These are phyloP conservation scores for Endotrypanum monterogeii DNA, from an alignment of 208 protist genomes.

Conservation along the genomic window DNA sequence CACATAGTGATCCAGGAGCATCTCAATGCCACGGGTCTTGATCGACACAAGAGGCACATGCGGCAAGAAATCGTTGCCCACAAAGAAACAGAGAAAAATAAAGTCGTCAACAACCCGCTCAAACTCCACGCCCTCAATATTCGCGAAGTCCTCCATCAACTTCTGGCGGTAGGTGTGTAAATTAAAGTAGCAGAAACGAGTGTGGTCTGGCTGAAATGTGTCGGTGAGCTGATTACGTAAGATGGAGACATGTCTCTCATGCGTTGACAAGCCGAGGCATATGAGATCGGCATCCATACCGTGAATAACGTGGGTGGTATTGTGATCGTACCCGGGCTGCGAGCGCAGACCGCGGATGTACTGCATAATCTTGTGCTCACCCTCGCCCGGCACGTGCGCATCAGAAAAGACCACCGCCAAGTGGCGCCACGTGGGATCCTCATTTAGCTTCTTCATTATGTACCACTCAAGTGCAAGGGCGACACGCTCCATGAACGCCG, in stretches of 20 bases:
- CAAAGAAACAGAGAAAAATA: slow-evolving; percentile 99
- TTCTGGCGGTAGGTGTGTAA: slow-evolving; percentile 69
- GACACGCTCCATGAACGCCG: slow-evolving; percentile 98
- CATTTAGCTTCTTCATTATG: slow-evolving; percentile 94
- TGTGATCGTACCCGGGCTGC: slow-evolving; percentile 95
- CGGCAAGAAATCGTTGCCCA: slow-evolving; percentile 99
- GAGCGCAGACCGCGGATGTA: slow-evolving; percentile 90
- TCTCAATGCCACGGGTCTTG: slow-evolving; percentile 95
- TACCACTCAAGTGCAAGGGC: slow-evolving; percentile 93
- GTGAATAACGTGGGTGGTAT: slow-evolving; percentile 97
- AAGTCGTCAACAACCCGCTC: slow-evolving; percentile 99
- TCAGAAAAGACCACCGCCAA: slow-evolving; percentile 97
- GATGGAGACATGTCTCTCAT: slow-evolving; percentile 98
- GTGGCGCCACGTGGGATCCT: slow-evolving; percentile 92
- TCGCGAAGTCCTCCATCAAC: slow-evolving; percentile 81
- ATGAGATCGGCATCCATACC: slow-evolving; percentile 99
- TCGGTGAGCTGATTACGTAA: slow-evolving; percentile 96
- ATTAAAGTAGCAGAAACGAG: slow-evolving; percentile 90
- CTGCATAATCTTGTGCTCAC: slow-evolving; percentile 96
- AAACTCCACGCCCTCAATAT: slow-evolving; percentile 88
- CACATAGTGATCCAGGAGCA: slow-evolving; percentile 91
- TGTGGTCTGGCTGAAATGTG: slow-evolving; percentile 77
- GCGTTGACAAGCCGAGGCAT: slow-evolving; percentile 97
- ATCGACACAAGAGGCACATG: slow-evolving; percentile 98
- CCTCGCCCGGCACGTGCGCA: slow-evolving; percentile 97